These are phyloP conservation scores for Pezicula radicicola DNA, from an alignment of 2,329 filamentous ascomycete genomes.

Conservation along the genomic window DNA sequence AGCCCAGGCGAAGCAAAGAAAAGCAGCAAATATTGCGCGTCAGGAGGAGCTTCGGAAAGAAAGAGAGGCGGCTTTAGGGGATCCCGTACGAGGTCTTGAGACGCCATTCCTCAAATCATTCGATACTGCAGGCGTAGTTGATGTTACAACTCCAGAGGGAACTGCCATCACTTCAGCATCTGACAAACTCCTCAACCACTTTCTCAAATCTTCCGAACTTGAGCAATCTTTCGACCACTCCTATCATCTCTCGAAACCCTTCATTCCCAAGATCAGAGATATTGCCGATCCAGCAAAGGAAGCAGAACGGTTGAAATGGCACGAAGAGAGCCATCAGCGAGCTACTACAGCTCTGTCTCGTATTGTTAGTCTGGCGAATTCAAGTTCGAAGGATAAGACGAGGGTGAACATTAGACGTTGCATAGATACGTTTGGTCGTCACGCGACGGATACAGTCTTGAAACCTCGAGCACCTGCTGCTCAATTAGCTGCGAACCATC, in stretches of 20 bases:
- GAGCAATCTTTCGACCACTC: constrained; percentile 64
- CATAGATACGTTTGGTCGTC: constrained; percentile 83
- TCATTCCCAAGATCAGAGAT: constrained; percentile 31
- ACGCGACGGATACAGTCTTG: constrained; percentile 76
- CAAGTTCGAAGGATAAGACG: constrained; percentile 72
- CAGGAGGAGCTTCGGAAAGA: constrained; percentile 66
- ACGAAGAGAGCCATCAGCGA: constrained; percentile 57
- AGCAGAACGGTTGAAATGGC: constrained; percentile 31
- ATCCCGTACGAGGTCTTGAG: constrained; percentile 73
- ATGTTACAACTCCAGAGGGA: constrained; percentile 35
- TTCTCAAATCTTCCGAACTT: constrained; percentile 66
- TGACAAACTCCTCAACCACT: constrained; percentile 69
- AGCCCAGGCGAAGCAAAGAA: constrained; percentile 78
- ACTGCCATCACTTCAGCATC: constrained; percentile 40
- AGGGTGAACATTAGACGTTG: constrained; percentile 83
- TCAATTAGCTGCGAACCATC: neutral
- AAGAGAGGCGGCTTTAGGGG: constrained; percentile 64
- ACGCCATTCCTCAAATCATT: constrained; percentile 86
- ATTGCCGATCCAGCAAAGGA: constrained; percentile 40
- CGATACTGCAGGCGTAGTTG: constrained; percentile 40
- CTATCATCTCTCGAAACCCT: constrained; percentile 62
- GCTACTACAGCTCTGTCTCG: constrained; percentile 74
- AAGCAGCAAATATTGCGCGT: constrained; percentile 76
- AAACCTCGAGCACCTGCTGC: constrained; percentile 34
- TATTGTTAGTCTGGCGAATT: constrained; percentile 75